phyloP scores from a whole-genome alignment of 805 yeast genomes.

The Kregervanrija pseudodelftensis region DNA sequence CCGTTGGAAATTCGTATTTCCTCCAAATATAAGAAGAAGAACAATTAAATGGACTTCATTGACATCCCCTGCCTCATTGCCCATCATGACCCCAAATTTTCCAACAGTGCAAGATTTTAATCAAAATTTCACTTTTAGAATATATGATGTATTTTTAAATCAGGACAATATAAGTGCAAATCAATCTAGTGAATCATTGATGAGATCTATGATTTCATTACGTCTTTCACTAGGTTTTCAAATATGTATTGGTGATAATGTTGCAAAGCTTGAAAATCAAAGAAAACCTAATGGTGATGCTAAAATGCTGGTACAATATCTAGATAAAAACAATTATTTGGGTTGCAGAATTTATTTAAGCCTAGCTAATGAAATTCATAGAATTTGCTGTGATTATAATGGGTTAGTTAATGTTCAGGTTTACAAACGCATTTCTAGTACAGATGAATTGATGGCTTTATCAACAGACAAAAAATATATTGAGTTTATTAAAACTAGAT shows the following conservation, averaged over 20 bases:
- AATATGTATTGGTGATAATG: constrained; percentile 68
- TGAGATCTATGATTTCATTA: constrained; percentile 82
- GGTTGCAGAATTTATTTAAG: constrained; percentile 70
- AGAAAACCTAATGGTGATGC: constrained; percentile 50
- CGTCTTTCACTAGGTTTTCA: constrained; percentile 86
- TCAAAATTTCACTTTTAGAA: constrained; percentile 67
- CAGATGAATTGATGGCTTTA: constrained; percentile 10
- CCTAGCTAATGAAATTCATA: constrained; percentile 77
- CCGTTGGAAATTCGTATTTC: constrained; percentile 89
- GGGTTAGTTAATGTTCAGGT: constrained; percentile 76
- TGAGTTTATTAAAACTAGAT: constrained; percentile 68
- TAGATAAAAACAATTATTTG: constrained; percentile 37
- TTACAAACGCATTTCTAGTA: constrained; percentile 34
- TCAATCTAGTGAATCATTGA: constrained; percentile 50
- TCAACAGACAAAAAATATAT: constrained; percentile 30
- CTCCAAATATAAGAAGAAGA: constrained; percentile 56
- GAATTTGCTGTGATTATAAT: constrained; percentile 66
- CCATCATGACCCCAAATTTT: constrained; percentile 70
- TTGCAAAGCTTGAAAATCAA: constrained; percentile 56
- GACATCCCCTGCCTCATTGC: constrained; percentile 89
- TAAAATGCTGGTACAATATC: constrained; percentile 45
- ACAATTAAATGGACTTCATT: constrained; percentile 89
- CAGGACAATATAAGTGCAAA: constrained; percentile 45
- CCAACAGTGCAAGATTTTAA: constrained; percentile 67
- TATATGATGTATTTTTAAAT: constrained; percentile 71